phyloP scores from a whole-genome alignment of 2,329 filamentous ascomycete species.

The Arthrocladium fulminans region DNA sequence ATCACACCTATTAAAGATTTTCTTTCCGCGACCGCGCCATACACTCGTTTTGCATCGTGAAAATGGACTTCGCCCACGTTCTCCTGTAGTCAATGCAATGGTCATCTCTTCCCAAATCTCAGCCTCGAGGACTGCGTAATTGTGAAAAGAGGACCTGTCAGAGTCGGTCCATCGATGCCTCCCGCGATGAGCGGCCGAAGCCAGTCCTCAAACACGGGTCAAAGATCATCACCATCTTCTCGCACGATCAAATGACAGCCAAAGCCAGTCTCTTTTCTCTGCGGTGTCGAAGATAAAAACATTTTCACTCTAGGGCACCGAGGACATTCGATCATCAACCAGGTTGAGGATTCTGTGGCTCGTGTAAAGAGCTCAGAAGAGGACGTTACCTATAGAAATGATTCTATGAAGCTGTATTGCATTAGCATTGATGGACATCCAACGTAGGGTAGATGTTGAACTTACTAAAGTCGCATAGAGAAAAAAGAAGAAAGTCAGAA shows the following conservation, averaged over 20 bases:
- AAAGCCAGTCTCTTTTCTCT: conserved; percentile 5
- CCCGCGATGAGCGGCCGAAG: conserved; percentile 22
- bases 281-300: conserved; percentile 43
- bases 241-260: conserved; percentile 24
- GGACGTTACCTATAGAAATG: conserved; percentile 97
- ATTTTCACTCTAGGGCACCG: conserved; percentile 82
- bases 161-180: conserved; percentile 24
- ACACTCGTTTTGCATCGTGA: no score
- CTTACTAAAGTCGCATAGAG: conserved; percentile 38
- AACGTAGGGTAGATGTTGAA: conserved; percentile 21
- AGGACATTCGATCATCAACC: conserved; percentile 87
- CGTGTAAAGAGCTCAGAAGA: conserved; percentile 82
- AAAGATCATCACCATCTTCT: conserved; percentile 94
- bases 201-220: conserved; percentile 42
- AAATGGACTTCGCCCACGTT: no score
- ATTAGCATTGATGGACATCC: no score
- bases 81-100: no score
- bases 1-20: no score
- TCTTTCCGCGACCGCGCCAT: no score
- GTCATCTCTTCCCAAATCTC: conserved; percentile 21
- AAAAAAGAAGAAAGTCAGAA: conserved; percentile 21
- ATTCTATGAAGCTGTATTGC: conserved; percentile 72
- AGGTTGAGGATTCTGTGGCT: conserved; percentile 90
- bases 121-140: conserved; percentile 18
- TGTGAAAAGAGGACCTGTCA: conserved; percentile 24